Base-by-base conservation (phyloP, 116 monocot genomes). In the Iris pallida region DNA sequence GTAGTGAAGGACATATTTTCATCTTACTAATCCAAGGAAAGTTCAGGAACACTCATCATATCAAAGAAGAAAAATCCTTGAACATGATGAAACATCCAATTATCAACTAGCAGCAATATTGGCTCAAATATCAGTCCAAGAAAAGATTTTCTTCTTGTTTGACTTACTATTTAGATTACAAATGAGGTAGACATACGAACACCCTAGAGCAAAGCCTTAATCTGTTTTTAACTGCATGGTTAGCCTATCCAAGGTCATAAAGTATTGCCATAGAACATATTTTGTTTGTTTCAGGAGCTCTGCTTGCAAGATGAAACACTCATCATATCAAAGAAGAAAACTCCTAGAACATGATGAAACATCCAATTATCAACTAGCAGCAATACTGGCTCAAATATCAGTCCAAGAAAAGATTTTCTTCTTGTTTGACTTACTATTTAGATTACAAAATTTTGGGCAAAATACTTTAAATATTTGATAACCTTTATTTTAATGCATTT, bases 231-330 rank as follows among this genome's bases (percentile, higher is more conserved):
- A n/a, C n/a, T n/a, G n/a, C n/a, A n/a, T n/a, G 15, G 9, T 42
- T 48, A 1, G 47, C 5, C 7, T 17, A 14, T 55, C 16, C 55
- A n/a, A 8, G 16, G 55, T 55, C 4, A 4, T 14, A 14, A 55
- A 5, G 16, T 55, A 8, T 13, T 7, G 42, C 43, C 7, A 1
- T 62, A 14, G 4, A 19, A 17, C 15, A 46, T 0, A 47, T 14
- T 52, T 71, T 57, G 6, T n/a, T 7, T 64, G 8, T 80, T 49
- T 49, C 71, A 98, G 97, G 88, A 87, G 92, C 45, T 90, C 92
- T 80, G 97, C 97, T 72, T 98, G 97, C 80, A 98, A 98, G 78
- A 98, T 98, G n/a, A n/a, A n/a, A n/a, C n/a, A n/a, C n/a, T n/a
- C n/a, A n/a, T n/a, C n/a, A n/a, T n/a, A n/a, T n/a, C n/a, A n/a